A percentile compares a stretch with the other conserved stretches of the same genome.
Conservation (phyloP, 768 basidiomycete species). For the Hygrocybe coccinea region DNA sequence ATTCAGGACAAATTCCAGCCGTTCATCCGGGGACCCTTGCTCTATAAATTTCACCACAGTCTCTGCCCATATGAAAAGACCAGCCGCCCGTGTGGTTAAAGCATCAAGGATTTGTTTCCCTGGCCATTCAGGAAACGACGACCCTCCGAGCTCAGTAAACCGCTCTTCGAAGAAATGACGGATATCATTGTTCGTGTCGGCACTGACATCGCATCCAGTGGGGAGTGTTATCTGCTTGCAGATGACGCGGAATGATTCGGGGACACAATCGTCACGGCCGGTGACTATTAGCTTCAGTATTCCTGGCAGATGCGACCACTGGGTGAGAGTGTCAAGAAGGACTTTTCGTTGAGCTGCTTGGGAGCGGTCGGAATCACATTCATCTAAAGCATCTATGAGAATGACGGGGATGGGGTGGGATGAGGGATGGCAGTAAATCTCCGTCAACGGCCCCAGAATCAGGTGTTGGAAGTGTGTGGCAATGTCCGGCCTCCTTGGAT, state of each 20-base stretch:
- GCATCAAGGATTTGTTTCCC: constrained; percentile 13
- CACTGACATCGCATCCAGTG: constrained; percentile 12
- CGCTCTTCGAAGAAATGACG: constrained; percentile 13
- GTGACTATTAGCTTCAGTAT: constrained; percentile 19
- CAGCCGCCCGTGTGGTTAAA: constrained; percentile 23
- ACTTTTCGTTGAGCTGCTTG: constrained; percentile 13
- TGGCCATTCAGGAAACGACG: constrained; percentile 16
- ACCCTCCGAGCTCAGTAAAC: constrained; percentile 14
- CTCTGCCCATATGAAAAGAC: constrained; percentile 29
- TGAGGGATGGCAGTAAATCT: constrained; percentile 2
- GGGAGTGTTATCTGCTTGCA: constrained; percentile 15
- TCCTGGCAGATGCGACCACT: constrained; percentile 16
- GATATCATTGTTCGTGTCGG: constrained; percentile 22
- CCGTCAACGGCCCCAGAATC: constrained; percentile 18
- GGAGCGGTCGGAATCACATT: constrained; percentile 16
- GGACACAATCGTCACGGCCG: constrained; percentile 13
- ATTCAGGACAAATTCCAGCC: constrained; percentile 9
- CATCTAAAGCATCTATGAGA: constrained; percentile 31
- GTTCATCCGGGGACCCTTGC: constrained; percentile 9
- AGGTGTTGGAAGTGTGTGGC: background rate
- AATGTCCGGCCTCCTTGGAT: background rate
- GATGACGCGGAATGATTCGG: constrained; percentile 6
- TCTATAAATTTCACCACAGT: constrained; percentile 19
- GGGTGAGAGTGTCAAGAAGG: constrained; percentile 20
- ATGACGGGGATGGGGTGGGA: constrained; percentile 14